A percentile compares a stretch with the other conserved stretches of the same genome.
Evolutionary conservation across 2,329 filamentous ascomycete genomes (phyloP).

Genomic region (Arthroderma sp.): DNA sequence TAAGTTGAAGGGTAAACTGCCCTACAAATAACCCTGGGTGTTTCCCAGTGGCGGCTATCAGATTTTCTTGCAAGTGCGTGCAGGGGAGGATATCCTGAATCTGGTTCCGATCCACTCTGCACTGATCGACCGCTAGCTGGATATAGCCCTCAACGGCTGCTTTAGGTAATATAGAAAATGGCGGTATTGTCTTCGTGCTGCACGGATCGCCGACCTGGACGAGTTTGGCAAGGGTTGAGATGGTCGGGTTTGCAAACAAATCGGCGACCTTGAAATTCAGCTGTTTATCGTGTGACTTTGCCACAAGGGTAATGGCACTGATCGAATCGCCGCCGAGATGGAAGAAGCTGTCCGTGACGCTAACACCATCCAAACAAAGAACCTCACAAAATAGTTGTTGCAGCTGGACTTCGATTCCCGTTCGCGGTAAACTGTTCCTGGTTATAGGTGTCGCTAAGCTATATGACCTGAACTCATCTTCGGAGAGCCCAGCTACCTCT

Average conservation of each 20-base stretch:
- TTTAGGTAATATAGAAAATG: background rate
- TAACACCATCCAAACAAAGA: background rate
- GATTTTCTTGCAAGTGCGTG: conserved; percentile 28
- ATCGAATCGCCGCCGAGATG: conserved; percentile 5
- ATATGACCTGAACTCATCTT: too few relatives aligned
- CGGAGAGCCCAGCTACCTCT: too few relatives aligned
- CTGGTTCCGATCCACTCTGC: background rate
- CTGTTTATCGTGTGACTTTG: background rate
- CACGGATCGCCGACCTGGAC: conserved; percentile 14
- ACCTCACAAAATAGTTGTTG: background rate
- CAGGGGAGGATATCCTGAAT: conserved; percentile 25
- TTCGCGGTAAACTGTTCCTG: too few relatives aligned
- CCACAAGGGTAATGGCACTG: conserved; percentile 2
- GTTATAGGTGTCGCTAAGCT: too few relatives aligned
- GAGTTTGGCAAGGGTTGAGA: conserved; percentile 9
- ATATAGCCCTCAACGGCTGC: background rate
- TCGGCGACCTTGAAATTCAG: background rate
- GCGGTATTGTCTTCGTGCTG: background rate
- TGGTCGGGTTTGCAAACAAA: conserved; percentile 15
- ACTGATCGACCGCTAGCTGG: conserved; percentile 1
- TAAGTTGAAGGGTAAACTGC: conserved; percentile 18
- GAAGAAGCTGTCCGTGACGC: conserved; percentile 4
- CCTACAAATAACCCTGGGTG: conserved; percentile 24
- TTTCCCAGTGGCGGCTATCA: conserved; percentile 24
- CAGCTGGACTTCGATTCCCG: too few relatives aligned